Evolutionary conservation across 306 rosid species (phyloP), one percentile per base, ranked within the genome.

Genomic region (Prunus persica): DNA sequence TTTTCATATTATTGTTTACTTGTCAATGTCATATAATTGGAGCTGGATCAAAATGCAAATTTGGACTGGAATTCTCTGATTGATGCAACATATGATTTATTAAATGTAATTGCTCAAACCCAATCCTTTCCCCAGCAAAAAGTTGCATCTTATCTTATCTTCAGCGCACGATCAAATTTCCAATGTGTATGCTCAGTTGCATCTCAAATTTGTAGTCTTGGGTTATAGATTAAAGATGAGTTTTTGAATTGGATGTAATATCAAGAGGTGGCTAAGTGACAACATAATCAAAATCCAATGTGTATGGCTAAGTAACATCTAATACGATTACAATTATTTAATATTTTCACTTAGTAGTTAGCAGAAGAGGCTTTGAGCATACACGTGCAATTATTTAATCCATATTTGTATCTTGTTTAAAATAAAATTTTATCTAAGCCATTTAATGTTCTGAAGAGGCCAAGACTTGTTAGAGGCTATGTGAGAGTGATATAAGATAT

Each of bases 1-100:
- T 76, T 75, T 66, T 82, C 79, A 77, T 63, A 38, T 57, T 75
- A 8, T 69, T 27, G 46, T 69, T 15, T 3, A 51, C 46, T 69
- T 27, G 2, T 69, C 19, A 68, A 38, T 38, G 43, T 1, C 43
- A 38, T 38, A 7, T 38, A 38, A 38, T 7, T 47, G 24, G 24
- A 25, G 58, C 72, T 68, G 8, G 38, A 47, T 24, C 38, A 46
- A 14, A 68, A 24, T 43, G 22, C 13, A 4, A 24, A 32, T 69
- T 20, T 13, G 28, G 49, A 43, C 46, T 67, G 27, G 57, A 46
- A 68, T 50, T 45, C 45, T 24, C 56, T 46, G 12, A 6, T 67
- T 69, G 65, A 25, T 72, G 32, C 76, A 56, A 20, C 55, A 15
- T 38, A 19, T 55, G 14, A 34, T 55, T 38, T 41, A 55, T 20